Conservation (phyloP, 352 stramenopile species). For the Globisporangium orthogonon region DNA sequence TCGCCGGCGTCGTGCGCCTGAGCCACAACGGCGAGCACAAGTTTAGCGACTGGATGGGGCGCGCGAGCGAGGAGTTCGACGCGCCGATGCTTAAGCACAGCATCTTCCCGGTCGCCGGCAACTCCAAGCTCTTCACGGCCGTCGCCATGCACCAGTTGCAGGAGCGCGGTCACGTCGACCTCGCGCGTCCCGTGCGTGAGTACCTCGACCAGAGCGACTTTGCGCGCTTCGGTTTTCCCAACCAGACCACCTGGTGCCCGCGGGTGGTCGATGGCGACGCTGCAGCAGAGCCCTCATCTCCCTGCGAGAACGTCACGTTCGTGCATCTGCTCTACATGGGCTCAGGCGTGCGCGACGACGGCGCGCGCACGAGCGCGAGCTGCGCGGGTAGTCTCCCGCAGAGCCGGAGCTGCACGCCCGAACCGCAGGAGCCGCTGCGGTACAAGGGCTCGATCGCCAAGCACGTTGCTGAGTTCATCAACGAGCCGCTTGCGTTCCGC, state of each 20-base stretch:
- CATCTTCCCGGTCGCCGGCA: conserved; percentile 50
- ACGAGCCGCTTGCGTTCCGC: conserved; percentile 39
- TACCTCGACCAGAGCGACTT: conserved; percentile 39
- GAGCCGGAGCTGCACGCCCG: neutral
- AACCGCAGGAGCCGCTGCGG: conserved; percentile 6
- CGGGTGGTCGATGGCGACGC: conserved; percentile 18
- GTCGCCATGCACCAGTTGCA: conserved; percentile 59
- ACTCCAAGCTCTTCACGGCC: conserved; percentile 50
- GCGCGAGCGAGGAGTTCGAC: conserved; percentile 41
- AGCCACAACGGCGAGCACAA: conserved; percentile 44
- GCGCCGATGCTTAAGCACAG: conserved; percentile 36
- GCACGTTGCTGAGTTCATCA: conserved; percentile 42
- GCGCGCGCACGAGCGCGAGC: conserved; percentile 2
- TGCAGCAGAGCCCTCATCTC: neutral
- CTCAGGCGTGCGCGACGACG: conserved; percentile 36
- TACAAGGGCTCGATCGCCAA: conserved; percentile 24
- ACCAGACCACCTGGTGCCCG: conserved; percentile 47
- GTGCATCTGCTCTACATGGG: conserved; percentile 60
- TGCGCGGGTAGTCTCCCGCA: neutral
- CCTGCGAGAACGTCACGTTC: conserved; percentile 52
- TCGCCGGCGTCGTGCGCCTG: conserved; percentile 48
- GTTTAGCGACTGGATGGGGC: conserved; percentile 33
- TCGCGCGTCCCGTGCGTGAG: conserved; percentile 24
- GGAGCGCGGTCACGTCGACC: conserved; percentile 30
- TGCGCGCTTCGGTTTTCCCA: conserved; percentile 32